Evolutionary conservation across 2,329 filamentous ascomycete genomes (phyloP).

Genomic region (Microcyclospora tardicrescens): DNA sequence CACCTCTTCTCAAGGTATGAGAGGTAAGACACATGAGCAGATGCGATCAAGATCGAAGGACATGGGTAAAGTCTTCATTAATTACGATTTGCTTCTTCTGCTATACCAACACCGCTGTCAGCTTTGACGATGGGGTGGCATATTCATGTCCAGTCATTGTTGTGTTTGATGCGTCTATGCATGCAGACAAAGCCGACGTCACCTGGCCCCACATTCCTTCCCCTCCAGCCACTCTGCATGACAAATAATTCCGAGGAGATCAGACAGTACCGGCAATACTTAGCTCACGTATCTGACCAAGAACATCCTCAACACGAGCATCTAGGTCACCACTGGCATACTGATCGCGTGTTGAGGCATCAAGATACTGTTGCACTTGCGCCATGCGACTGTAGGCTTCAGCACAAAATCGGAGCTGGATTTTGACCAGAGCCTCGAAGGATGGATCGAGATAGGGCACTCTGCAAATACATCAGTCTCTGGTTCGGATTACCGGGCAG

Average conservation of each 20-base stretch:
- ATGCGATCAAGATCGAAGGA: too few relatives aligned
- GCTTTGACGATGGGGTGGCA: too few relatives aligned
- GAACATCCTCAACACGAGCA: conserved; percentile 79
- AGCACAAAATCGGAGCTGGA: conserved; percentile 92
- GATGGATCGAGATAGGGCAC: conserved; percentile 95
- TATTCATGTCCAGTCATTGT: too few relatives aligned
- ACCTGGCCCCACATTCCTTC: too few relatives aligned
- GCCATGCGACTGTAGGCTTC: conserved; percentile 97
- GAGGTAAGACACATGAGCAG: too few relatives aligned
- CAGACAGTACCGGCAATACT: conserved; percentile 72
- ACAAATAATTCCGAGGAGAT: background rate
- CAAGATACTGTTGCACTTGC: conserved; percentile 95
- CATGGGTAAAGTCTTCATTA: too few relatives aligned
- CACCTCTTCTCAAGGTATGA: too few relatives aligned
- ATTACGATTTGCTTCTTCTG: too few relatives aligned
- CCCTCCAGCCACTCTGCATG: too few relatives aligned
- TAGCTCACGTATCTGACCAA: conserved; percentile 93
- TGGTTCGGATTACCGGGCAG: background rate
- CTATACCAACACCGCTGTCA: too few relatives aligned
- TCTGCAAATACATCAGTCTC: conserved; percentile 5
- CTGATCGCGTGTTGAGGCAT: conserved; percentile 87
- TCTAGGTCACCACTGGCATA: conserved; percentile 91
- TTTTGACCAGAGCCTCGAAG: conserved; percentile 97
- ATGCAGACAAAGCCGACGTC: too few relatives aligned
- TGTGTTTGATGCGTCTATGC: too few relatives aligned